Percentiles rank a stretch among this genome's conserved stretches.
phyloP scores from a whole-genome alignment of 768 basidiomycete species.

The Rhodotorula paludigena region DNA sequence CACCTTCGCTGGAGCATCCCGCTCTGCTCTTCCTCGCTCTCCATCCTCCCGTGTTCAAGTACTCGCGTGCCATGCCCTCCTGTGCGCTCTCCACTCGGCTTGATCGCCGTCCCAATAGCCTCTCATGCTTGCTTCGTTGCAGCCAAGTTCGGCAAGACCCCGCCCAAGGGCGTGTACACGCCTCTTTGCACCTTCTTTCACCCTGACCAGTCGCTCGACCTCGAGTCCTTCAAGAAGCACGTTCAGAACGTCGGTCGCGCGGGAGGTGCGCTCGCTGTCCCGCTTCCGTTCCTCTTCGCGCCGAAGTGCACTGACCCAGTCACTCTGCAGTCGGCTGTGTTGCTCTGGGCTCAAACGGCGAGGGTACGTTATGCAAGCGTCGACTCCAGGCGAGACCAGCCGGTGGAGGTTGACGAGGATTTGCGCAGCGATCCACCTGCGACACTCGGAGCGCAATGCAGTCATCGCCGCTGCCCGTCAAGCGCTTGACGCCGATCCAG shows the following conservation, averaged over 20 bases:
- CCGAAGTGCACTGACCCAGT: conserved; percentile 38
- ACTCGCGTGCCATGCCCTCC: too few relatives aligned
- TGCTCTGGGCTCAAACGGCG: conserved; percentile 77
- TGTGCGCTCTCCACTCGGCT: not conserved
- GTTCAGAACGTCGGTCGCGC: conserved; percentile 45
- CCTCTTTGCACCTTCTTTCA: conserved; percentile 84
- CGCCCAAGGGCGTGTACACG: conserved; percentile 72
- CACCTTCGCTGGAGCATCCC: too few relatives aligned
- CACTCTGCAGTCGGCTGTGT: conserved; percentile 60
- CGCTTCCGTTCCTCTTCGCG: conserved; percentile 44
- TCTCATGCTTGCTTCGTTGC: not conserved
- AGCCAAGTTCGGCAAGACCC: conserved; percentile 41
- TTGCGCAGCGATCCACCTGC: conserved; percentile 59
- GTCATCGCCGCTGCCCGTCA: conserved; percentile 65
- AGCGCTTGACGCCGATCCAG: conserved; percentile 62
- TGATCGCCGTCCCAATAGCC: too few relatives aligned
- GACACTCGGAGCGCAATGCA: conserved; percentile 61
- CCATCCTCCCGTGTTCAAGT: too few relatives aligned
- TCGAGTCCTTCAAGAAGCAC: conserved; percentile 46
- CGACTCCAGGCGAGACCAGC: not conserved
- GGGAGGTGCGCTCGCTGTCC: conserved; percentile 44
- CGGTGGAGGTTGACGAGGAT: not conserved
- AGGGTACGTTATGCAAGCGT: conserved; percentile 49
- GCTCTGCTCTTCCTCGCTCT: not conserved
- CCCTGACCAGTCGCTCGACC: conserved; percentile 58